These are phyloP conservation scores for Dioszegia hungarica DNA, from an alignment of 768 basidiomycete genomes.

Conservation along the genomic window DNA sequence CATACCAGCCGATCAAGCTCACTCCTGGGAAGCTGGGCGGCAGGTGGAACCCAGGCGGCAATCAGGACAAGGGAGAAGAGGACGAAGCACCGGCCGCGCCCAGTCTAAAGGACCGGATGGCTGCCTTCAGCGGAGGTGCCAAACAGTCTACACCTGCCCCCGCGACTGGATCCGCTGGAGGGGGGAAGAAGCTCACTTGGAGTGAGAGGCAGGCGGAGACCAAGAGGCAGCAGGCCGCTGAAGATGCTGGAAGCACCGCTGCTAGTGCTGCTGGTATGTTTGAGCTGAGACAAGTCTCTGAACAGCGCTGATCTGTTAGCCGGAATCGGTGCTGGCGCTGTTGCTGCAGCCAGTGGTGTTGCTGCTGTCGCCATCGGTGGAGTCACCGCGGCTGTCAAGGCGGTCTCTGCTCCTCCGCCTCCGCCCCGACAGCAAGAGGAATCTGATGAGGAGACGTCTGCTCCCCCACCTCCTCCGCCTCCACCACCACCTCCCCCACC, in stretches of 20 bases:
- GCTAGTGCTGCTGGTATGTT: constrained; percentile 30
- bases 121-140: constrained; percentile 42
- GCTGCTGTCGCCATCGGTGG: constrained; percentile 13
- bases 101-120: constrained; percentile 39
- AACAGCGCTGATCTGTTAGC: neutral
- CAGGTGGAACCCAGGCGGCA: constrained; percentile 50
- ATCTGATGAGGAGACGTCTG: constrained; percentile 1
- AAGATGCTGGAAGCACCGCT: constrained; percentile 54
- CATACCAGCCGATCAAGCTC: constrained; percentile 81
- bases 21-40: constrained; percentile 84
- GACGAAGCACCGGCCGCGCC: constrained; percentile 9
- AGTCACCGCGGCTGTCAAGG: constrained; percentile 1
- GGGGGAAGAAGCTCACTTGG: constrained; percentile 95
- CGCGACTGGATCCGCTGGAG: constrained; percentile 11
- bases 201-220: constrained; percentile 85
- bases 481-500: constrained; percentile 22
- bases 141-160: neutral
- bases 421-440: neutral
- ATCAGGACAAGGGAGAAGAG: constrained; percentile 14
- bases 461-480: constrained; percentile 4
- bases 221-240: constrained; percentile 78
- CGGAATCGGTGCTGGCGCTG: constrained; percentile 48
- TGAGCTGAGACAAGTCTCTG: neutral
- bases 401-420: neutral
- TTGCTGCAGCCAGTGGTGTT: constrained; percentile 46